phyloP scores from a whole-genome alignment of 2,329 filamentous ascomycete species.

The Hyphodiscus sp. region DNA sequence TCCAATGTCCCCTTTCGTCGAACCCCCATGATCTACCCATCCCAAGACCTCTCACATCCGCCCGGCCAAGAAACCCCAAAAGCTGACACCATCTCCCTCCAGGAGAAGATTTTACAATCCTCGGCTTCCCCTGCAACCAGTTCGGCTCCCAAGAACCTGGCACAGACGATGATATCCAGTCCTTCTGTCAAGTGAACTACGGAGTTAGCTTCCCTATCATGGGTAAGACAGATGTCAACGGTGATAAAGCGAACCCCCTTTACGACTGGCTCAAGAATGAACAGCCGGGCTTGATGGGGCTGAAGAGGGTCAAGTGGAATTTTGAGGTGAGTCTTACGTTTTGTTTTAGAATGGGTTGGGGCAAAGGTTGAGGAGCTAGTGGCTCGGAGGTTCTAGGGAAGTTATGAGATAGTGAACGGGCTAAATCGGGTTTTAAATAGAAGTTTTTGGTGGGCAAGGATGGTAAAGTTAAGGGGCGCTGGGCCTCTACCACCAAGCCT shows the following conservation, averaged over 20 bases:
- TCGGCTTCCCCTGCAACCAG: slow-evolving; percentile 99
- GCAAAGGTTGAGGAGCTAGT: no score
- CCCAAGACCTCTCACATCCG: no score
- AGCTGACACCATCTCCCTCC: slow-evolving; percentile 14
- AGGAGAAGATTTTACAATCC: slow-evolving; percentile 65
- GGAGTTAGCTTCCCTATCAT: slow-evolving; percentile 87
- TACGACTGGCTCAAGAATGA: slow-evolving; percentile 69
- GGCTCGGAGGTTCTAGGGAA: no score
- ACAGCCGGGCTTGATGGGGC: slow-evolving; percentile 76
- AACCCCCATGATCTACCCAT: slow-evolving; percentile 1
- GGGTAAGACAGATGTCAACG: slow-evolving; percentile 92
- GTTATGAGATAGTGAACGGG: no score
- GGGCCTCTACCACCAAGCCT: slow-evolving; percentile 84
- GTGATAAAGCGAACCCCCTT: slow-evolving; percentile 69
- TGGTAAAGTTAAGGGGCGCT: slow-evolving; percentile 77
- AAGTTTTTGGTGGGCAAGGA: slow-evolving; percentile 90
- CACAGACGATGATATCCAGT: slow-evolving; percentile 71
- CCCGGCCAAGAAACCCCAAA: neutral
- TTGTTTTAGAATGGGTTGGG: no score
- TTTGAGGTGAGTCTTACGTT: slow-evolving; percentile 53
- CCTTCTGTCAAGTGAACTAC: slow-evolving; percentile 89
- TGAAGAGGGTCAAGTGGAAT: slow-evolving; percentile 98
- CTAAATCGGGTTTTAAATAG: no score
- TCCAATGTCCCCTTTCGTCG: no score
- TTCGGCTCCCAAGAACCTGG: slow-evolving; percentile 82